phyloP scores from a whole-genome alignment of 176 grass and related monocot species.

The Neostapfia colusana region DNA sequence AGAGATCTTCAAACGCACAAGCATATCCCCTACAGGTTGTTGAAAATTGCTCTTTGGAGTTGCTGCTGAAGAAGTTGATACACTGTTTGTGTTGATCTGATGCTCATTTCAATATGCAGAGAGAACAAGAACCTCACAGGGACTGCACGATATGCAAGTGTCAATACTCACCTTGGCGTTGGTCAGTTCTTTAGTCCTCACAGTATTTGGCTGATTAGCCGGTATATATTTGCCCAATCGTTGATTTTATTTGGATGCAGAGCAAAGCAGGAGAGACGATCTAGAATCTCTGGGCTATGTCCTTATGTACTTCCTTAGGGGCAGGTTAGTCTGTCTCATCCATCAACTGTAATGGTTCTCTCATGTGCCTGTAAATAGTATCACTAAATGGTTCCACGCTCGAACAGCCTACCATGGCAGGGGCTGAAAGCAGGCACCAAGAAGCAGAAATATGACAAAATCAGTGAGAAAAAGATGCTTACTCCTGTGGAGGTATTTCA shows the following conservation, averaged over 20 bases:
- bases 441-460: conserved; percentile 88
- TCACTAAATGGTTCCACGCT: conserved; percentile 7
- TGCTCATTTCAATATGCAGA: conserved; percentile 45
- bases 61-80: neutral
- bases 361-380: neutral
- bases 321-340: conserved; percentile 54
- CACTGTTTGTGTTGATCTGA: conserved; percentile 3
- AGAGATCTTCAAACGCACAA: conserved; percentile 78
- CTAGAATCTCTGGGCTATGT: conserved; percentile 84
- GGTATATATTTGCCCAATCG: neutral
- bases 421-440: conserved; percentile 84
- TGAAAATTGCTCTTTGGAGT: neutral
- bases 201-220: neutral
- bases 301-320: conserved; percentile 86
- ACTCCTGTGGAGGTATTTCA: conserved; percentile 70
- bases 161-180: conserved; percentile 85
- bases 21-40: conserved; percentile 79
- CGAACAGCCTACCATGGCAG: conserved; percentile 74
- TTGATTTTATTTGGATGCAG: conserved; percentile 39
- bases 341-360: neutral
- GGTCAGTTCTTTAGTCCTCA: conserved; percentile 50
- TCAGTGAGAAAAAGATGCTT: conserved; percentile 88
- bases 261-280: conserved; percentile 88
- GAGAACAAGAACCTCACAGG: conserved; percentile 90
- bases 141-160: conserved; percentile 82